Evolutionary conservation across 1,284 basidiomycete species (phyloP).

Genomic region (Boletellus deceptivus): DNA sequence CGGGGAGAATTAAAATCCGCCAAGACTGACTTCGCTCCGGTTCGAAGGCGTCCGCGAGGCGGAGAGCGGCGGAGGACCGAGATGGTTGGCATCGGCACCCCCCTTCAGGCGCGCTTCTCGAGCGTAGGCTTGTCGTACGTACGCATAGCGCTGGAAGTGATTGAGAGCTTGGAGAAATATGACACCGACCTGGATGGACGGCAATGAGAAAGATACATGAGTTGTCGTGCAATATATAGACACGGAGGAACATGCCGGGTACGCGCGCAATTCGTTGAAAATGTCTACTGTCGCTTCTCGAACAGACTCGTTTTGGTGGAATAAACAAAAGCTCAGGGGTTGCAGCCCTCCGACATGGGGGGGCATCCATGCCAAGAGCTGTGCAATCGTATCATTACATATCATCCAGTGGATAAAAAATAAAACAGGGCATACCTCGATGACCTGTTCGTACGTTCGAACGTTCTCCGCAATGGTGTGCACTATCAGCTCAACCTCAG

Average conservation of each 20-base stretch:
- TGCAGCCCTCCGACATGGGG: constrained; percentile 82
- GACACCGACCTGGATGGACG: constrained; percentile 66
- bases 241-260: constrained; percentile 56
- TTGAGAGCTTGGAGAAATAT: constrained; percentile 84
- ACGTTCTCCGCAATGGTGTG: constrained; percentile 67
- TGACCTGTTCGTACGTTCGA: constrained; percentile 81
- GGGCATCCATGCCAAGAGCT: constrained; percentile 80
- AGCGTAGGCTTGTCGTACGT: constrained; percentile 69
- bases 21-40: constrained; percentile 48
- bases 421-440: constrained; percentile 64
- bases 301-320: constrained; percentile 78
- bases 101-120: constrained; percentile 48
- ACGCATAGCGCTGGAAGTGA: constrained; percentile 88
- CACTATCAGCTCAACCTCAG: constrained; percentile 77
- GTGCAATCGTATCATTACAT: background rate
- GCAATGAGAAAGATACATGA: background rate
- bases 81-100: constrained; percentile 36
- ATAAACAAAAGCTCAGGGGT: constrained; percentile 84
- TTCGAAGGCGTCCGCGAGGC: constrained; percentile 46
- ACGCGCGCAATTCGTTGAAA: constrained; percentile 73
- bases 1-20: constrained; percentile 30
- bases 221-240: background rate
- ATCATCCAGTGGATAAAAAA: background rate
- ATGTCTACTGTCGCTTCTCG: constrained; percentile 82
- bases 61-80: constrained; percentile 34